phyloP scores from a whole-genome alignment of 148 eudicot species.

The Polygonum aviculare region DNA sequence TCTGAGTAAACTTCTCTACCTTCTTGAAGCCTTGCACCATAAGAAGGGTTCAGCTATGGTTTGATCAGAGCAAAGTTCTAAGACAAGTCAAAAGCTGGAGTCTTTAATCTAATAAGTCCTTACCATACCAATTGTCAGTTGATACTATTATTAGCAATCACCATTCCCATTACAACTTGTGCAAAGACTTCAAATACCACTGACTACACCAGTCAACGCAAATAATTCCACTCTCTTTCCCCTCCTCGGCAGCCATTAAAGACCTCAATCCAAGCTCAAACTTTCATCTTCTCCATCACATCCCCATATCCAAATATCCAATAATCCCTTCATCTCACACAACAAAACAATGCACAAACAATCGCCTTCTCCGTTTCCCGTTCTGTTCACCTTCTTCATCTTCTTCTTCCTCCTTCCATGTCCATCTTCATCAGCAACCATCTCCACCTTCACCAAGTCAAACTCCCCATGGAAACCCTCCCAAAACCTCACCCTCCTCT shows the following conservation, averaged over 20 bases:
- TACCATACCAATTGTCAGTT: not conserved
- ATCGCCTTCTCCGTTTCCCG: not conserved
- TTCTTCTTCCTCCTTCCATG: slow-evolving; percentile 7
- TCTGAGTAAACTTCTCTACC: too few species aligned
- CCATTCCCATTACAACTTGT: not conserved
- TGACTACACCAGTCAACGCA: not conserved
- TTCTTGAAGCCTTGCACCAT: too few species aligned
- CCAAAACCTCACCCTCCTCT: slow-evolving; percentile 37
- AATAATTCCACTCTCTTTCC: not conserved
- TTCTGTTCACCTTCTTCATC: slow-evolving; percentile 9
- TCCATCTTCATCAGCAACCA: slow-evolving; percentile 16
- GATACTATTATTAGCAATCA: not conserved
- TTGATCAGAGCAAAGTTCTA: too few species aligned
- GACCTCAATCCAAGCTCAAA: not conserved
- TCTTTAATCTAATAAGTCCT: not conserved
- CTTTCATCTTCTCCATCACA: too few species aligned
- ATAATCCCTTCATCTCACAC: not conserved
- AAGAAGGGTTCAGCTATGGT: too few species aligned
- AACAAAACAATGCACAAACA: not conserved
- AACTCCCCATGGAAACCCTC: slow-evolving; percentile 48
- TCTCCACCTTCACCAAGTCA: slow-evolving; percentile 27
- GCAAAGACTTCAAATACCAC: not conserved
- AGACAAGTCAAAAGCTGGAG: too few species aligned
- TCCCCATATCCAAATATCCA: not conserved
- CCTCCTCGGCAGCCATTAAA: not conserved